Base-by-base conservation (phyloP, 805 yeast species). In the Cyberlindnera xylosilytica region DNA sequence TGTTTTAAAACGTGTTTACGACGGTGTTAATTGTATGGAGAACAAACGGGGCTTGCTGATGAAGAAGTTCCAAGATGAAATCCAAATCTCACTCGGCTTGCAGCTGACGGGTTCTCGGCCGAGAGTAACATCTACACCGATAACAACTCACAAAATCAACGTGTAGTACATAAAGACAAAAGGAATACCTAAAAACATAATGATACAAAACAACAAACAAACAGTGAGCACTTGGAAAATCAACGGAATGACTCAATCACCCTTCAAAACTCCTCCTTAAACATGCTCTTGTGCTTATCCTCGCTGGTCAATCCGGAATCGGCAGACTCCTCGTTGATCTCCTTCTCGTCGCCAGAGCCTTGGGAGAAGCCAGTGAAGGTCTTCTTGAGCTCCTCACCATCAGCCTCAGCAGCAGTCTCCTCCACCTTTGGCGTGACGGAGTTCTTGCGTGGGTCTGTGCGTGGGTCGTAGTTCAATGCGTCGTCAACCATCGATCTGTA, bases 321-420 rank as follows among this genome's bases (percentile, higher is more conserved):
- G 5, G 45, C 34, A 37, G 44, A 36, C 29, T 41, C 44, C n/a
- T 50, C 51, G 31, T 47, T 49, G 26, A 44, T 46, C 20, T 51
- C 57, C 35, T 50, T 56, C 33, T 51, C 57, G 27, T 53, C 61
- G 16, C 48, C 62, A 6, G 74, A 70, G 20, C 74, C 75, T 53
- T 71, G 75, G n/a, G 71, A 65, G 51, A 71, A 71, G 3, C 71
- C 72, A 20, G 70, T 61, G 46, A 71, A 71, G 2, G 73, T 69
- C 38, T 58, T 54, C 41, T 56, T 54, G 37, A 57, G 44, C 24
- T 56, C 62, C 38, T 53, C 52, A 20, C 50, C 53, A 30, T 51
- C 53, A 20, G 18, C 40, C 15, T 31, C 46, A 10, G 23, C 41
- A 26, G 40, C 24, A n/a, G n/a, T n/a, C 26, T 42, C 31, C 23